phyloP scores from a whole-genome alignment of 805 yeast species.

The Suhomyces emberorum region DNA sequence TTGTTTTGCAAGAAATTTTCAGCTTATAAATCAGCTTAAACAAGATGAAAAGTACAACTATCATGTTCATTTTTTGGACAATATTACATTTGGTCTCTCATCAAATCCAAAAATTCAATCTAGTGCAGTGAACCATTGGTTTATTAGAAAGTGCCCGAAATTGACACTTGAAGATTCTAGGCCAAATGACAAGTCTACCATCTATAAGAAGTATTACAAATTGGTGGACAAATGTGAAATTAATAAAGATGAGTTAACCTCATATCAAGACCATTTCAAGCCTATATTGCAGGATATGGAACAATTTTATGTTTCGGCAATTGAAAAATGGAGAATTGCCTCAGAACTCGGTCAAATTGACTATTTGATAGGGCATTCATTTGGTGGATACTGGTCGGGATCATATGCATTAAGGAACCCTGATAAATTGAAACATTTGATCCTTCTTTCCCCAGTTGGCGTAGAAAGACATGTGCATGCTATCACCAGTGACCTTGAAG shows the following conservation, averaged over 20 bases:
- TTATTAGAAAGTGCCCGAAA: constrained; percentile 17
- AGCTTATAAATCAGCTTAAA: constrained; percentile 31
- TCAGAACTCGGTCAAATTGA: constrained; percentile 50
- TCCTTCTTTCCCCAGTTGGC: constrained; percentile 75
- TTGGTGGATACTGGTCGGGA: constrained; percentile 71
- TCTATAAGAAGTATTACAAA: constrained; percentile 39
- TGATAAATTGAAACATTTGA: constrained; percentile 46
- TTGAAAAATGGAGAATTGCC: constrained; percentile 62
- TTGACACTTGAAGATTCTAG: constrained; percentile 24
- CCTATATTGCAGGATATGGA: constrained; percentile 48
- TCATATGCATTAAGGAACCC: constrained; percentile 63
- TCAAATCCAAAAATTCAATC: constrained; percentile 40
- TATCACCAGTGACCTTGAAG: constrained; percentile 38
- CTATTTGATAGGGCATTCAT: constrained; percentile 72
- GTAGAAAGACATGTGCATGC: constrained; percentile 69
- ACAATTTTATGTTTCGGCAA: constrained; percentile 50
- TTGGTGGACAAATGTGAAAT: constrained; percentile 33
- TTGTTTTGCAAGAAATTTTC: constrained; percentile 54
- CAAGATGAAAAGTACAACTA: constrained; percentile 32
- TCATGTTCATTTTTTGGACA: constrained; percentile 49
- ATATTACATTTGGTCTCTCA: constrained; percentile 50
- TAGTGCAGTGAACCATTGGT: constrained; percentile 18
- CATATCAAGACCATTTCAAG: constrained; percentile 32
- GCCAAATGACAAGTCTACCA: constrained; percentile 16
- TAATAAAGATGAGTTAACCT: constrained; percentile 22